These are phyloP conservation scores for Suillus brevipes DNA, from an alignment of 768 basidiomycete species.

Conservation along the genomic window DNA sequence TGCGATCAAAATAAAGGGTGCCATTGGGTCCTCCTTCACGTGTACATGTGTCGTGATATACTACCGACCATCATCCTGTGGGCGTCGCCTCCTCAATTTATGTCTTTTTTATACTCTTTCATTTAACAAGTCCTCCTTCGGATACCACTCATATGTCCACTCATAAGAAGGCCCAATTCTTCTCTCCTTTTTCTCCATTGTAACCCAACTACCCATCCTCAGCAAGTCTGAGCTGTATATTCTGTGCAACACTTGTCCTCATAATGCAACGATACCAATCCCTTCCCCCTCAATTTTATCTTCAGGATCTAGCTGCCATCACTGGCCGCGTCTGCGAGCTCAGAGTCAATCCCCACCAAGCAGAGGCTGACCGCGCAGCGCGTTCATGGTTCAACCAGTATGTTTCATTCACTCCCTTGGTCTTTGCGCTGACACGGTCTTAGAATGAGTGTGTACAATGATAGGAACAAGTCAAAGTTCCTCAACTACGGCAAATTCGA, in stretches of 20 bases:
- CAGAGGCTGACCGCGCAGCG: slow-evolving; percentile 34
- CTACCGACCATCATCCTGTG: slow-evolving; percentile 30
- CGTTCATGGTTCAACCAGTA: slow-evolving; percentile 37
- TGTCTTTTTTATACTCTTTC: slow-evolving; percentile 27
- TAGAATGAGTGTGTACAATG: slow-evolving; percentile 36
- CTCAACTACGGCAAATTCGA: slow-evolving; percentile 40
- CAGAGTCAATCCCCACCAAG: slow-evolving; percentile 33
- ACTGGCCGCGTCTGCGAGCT: slow-evolving; percentile 38
- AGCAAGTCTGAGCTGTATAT: slow-evolving; percentile 30
- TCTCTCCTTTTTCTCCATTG: slow-evolving; percentile 6
- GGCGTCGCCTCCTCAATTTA: slow-evolving; percentile 25
- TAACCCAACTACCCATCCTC: slow-evolving; percentile 17
- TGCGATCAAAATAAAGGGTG: slow-evolving; percentile 29
- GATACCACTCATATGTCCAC: slow-evolving; percentile 21
- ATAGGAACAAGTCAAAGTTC: slow-evolving; percentile 35
- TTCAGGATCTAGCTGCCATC: slow-evolving; percentile 37
- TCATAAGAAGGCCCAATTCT: slow-evolving; percentile 30
- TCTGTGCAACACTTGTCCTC: slow-evolving; percentile 12
- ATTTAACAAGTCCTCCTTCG: slow-evolving; percentile 21
- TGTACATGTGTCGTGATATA: slow-evolving; percentile 34
- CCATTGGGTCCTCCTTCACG: slow-evolving; percentile 30
- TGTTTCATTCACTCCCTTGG: background rate
- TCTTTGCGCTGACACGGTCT: background rate
- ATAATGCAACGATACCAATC: slow-evolving; percentile 27
- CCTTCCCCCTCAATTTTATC: slow-evolving; percentile 37